Percentiles rank a stretch among this genome's conserved stretches.
Conservation (phyloP, 2,329 filamentous ascomycete species). For the Claviceps quebecensis region DNA sequence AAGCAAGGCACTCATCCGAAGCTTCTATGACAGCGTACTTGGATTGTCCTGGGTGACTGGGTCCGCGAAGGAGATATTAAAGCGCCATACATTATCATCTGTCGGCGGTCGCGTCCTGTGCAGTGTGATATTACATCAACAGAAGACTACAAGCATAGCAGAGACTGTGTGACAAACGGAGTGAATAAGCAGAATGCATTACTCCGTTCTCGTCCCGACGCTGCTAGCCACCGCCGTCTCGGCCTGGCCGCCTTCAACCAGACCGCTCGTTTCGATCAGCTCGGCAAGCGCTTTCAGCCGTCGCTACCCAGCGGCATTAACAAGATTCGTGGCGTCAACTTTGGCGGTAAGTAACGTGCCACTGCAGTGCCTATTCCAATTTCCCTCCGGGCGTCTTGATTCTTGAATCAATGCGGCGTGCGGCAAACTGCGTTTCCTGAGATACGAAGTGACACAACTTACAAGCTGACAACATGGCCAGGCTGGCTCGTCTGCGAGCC, state of each 20-base stretch:
- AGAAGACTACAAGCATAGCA: no score
- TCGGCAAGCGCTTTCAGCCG: conserved; percentile 19
- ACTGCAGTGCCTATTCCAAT: not conserved
- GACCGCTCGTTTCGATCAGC: conserved; percentile 16
- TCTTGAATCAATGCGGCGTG: no score
- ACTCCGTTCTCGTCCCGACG: conserved; percentile 11
- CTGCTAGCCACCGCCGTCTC: conserved; percentile 10
- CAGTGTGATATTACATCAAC: no score
- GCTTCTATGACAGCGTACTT: no score
- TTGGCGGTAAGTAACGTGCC: conserved; percentile 24
- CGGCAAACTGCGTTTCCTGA: no score
- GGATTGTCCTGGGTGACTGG: no score
- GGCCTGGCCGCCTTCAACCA: conserved; percentile 20
- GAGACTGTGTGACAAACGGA: not conserved
- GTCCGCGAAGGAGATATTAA: no score
- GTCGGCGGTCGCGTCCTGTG: no score
- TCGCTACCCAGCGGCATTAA: conserved; percentile 9
- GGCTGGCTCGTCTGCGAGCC: conserved; percentile 31
- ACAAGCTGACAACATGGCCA: not conserved
- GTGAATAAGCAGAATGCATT: conserved; percentile 9
- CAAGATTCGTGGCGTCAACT: conserved; percentile 40
- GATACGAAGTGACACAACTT: not conserved
- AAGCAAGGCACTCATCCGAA: no score
- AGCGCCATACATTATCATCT: no score
- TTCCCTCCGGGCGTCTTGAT: no score